Percentiles rank a stretch among this genome's conserved stretches.
phyloP scores from a whole-genome alignment of 208 protist genomes.

The Novymonas esmeraldas region DNA sequence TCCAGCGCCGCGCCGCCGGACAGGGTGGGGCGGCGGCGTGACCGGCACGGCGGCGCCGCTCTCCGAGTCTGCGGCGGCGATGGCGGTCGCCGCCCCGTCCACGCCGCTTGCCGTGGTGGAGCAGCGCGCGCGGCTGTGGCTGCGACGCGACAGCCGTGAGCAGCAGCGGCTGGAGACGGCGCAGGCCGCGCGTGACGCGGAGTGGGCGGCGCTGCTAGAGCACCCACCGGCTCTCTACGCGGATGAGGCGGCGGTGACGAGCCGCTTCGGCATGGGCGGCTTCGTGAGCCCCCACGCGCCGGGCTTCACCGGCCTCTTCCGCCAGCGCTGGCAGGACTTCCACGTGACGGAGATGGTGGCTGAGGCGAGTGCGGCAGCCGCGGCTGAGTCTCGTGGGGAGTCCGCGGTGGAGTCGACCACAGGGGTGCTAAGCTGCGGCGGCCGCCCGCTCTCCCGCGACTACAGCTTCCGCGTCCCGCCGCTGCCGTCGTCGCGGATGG shows the following conservation, averaged over 20 bases:
- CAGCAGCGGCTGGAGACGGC: slow-evolving; percentile 10
- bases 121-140: slow-evolving; percentile 20
- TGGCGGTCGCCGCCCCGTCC: neutral
- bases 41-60: no score
- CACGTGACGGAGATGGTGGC: slow-evolving; percentile 75
- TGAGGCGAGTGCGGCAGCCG: neutral
- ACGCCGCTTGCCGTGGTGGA: slow-evolving; percentile 39
- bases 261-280: slow-evolving; percentile 83
- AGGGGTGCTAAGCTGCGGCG: slow-evolving; percentile 40
- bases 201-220: slow-evolving; percentile 19
- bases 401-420: slow-evolving; percentile 47
- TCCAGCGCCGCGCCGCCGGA: no score
- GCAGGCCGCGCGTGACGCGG: slow-evolving; percentile 12
- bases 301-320: slow-evolving; percentile 72
- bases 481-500: slow-evolving; percentile 33
- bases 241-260: slow-evolving; percentile 60
- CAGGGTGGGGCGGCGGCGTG: no score
- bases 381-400: slow-evolving; percentile 14
- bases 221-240: slow-evolving; percentile 49
- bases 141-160: neutral
- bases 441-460: slow-evolving; percentile 35
- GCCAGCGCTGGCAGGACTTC: slow-evolving; percentile 80
- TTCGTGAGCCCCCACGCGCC: slow-evolving; percentile 33
- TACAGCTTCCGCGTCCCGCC: slow-evolving; percentile 59
- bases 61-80: no score